A percentile compares a stretch with the other conserved stretches of the same genome.
Conservation (phyloP, 305 asterid genomes). For the Monarda citriodora region DNA sequence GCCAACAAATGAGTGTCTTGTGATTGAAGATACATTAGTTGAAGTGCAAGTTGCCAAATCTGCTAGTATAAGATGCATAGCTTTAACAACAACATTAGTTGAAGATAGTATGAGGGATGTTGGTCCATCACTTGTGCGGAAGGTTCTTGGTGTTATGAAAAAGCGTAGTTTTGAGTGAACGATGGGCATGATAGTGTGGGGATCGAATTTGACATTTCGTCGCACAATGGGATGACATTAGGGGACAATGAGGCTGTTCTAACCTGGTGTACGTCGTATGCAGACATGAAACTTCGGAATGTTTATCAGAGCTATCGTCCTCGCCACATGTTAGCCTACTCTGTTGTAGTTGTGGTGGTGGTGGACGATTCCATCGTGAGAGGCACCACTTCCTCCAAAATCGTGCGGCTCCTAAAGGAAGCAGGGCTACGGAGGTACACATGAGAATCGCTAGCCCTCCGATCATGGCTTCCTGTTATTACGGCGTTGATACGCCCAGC, state of each 20-base stretch:
- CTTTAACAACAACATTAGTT: slow-evolving; percentile 87
- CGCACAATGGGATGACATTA: no score
- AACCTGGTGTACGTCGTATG: no score
- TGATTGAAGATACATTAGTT: slow-evolving; percentile 98
- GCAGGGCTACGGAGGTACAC: slow-evolving; percentile 82
- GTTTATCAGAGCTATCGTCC: no score
- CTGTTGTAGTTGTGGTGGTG: slow-evolving; percentile 92
- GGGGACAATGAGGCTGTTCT: no score
- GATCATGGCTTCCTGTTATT: slow-evolving; percentile 53
- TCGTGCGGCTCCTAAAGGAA: slow-evolving; percentile 79
- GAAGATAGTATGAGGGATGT: slow-evolving; percentile 67
- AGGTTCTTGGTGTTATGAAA: no score
- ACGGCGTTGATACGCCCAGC: slow-evolving; percentile 58
- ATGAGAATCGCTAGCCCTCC: slow-evolving; percentile 77
- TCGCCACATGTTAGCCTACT: no score
- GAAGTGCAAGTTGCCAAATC: slow-evolving; percentile 98
- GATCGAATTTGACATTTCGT: no score
- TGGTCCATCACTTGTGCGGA: slow-evolving; percentile 84
- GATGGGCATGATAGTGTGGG: no score
- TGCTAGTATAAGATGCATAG: slow-evolving; percentile 98
- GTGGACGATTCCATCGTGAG: slow-evolving; percentile 97
- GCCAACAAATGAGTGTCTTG: no score
- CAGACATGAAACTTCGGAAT: no score
- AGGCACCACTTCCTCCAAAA: slow-evolving; percentile 90
- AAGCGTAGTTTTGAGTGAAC: no score